Conservation (phyloP, 352 stramenopile genomes). For the Pythium insidiosum region DNA sequence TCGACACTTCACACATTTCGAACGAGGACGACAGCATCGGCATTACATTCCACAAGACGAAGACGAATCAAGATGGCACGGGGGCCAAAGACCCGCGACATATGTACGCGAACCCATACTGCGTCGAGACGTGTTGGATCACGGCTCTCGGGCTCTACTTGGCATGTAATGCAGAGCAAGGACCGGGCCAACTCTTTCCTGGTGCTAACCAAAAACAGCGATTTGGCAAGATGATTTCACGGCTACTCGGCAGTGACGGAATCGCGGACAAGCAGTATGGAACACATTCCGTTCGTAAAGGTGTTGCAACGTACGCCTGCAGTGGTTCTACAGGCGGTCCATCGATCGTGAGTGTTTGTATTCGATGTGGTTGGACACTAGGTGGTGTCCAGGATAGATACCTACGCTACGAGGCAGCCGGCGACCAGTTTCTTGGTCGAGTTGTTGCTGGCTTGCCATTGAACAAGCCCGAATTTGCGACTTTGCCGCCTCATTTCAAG, state of each 20-base stretch:
- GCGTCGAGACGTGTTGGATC: constrained; percentile 2
- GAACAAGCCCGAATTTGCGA: neutral
- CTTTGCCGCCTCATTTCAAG: neutral
- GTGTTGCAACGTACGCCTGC: constrained; percentile 8
- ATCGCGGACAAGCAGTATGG: neutral
- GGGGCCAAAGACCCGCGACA: constrained; percentile 9
- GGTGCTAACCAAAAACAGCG: neutral
- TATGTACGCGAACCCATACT: constrained; percentile 9
- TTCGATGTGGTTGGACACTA: constrained; percentile 6
- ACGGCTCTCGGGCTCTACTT: constrained; percentile 4
- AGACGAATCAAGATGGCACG: constrained; percentile 12
- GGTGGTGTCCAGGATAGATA: neutral
- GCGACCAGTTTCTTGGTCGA: constrained; percentile 1
- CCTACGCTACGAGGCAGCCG: neutral
- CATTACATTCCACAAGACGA: constrained; percentile 14
- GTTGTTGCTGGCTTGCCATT: neutral
- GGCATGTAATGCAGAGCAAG: neutral
- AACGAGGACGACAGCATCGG: constrained; percentile 8
- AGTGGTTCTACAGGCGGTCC: constrained; percentile 6
- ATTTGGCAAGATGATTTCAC: neutral
- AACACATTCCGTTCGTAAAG: constrained; percentile 10
- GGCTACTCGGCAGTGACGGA: neutral
- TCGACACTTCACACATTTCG: constrained; percentile 6
- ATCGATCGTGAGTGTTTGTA: constrained; percentile 8
- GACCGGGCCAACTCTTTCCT: neutral